These are phyloP conservation scores for Solanum medicagineum DNA, from an alignment of 257 asterid genomes.

Conservation along the genomic window DNA sequence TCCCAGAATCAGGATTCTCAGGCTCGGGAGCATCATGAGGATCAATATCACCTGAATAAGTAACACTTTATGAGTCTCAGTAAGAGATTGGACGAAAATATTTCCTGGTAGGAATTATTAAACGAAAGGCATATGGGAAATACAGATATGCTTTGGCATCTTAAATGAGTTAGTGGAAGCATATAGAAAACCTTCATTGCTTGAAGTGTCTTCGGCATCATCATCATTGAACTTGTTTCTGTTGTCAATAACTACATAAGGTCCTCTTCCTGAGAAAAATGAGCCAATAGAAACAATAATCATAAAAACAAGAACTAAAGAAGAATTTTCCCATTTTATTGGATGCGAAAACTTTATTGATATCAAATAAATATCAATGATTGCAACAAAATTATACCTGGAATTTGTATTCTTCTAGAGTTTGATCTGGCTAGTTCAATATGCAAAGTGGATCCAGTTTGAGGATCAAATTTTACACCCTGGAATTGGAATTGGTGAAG, in stretches of 20 bases:
- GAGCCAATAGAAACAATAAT: not conserved
- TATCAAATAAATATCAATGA: not conserved
- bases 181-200: slow-evolving; percentile 46
- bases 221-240: slow-evolving; percentile 34
- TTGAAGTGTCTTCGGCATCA: slow-evolving; percentile 51
- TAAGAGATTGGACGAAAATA: not conserved
- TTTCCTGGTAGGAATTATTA: not conserved
- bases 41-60: slow-evolving; percentile 49
- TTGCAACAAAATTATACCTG: slow-evolving; percentile 29
- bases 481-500: slow-evolving; percentile 2
- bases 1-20: slow-evolving; percentile 26
- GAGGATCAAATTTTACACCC: slow-evolving; percentile 94
- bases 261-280: slow-evolving; percentile 65
- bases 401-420: slow-evolving; percentile 75
- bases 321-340: not conserved
- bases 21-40: slow-evolving; percentile 39
- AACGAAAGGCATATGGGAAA: not conserved
- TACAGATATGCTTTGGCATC: not conserved
- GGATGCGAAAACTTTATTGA: not conserved
- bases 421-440: slow-evolving; percentile 94
- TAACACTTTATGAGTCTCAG: not conserved
- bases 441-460: slow-evolving; percentile 80
- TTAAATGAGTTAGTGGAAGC: not conserved
- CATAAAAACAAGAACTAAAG: not conserved
- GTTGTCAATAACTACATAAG: slow-evolving; percentile 85